Evolutionary conservation across 2,329 filamentous ascomycete genomes (phyloP).

Genomic region (Monilinia laxa): DNA sequence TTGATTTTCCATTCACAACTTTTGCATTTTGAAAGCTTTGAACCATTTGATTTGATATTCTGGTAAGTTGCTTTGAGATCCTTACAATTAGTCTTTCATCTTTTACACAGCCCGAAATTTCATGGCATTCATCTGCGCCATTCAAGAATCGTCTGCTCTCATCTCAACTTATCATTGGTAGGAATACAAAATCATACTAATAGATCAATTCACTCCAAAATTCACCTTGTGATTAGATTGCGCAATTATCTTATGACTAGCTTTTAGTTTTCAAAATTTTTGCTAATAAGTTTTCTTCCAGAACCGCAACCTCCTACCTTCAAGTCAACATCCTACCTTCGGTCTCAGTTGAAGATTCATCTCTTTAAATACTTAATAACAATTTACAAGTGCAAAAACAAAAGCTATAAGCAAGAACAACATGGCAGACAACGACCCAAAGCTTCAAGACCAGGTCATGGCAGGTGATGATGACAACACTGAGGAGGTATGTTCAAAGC

Average conservation of each 20-base stretch:
- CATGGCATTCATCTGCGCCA: not conserved
- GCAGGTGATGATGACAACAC: constrained; percentile 38
- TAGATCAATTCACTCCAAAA: constrained; percentile 13
- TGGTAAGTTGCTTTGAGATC: not conserved
- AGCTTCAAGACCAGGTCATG: constrained; percentile 37
- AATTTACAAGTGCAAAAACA: not conserved
- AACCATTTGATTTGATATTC: not conserved
- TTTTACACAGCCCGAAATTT: not conserved
- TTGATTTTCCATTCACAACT: not conserved
- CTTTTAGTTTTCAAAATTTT: not conserved
- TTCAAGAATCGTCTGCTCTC: not conserved
- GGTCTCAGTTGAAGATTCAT: not conserved
- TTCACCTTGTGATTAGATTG: not conserved
- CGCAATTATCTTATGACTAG: not conserved
- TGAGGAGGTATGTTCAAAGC: constrained; percentile 37
- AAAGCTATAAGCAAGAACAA: not conserved
- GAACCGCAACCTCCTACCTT: constrained; percentile 4
- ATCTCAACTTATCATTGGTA: not conserved
- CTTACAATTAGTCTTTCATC: not conserved
- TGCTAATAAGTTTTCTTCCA: constrained; percentile 19
- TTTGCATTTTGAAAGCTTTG: not conserved
- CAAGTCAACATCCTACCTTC: constrained; percentile 2
- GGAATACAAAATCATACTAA: not conserved
- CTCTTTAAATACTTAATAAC: not conserved
- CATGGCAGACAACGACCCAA: constrained; percentile 37